phyloP scores from a whole-genome alignment of 2,329 filamentous ascomycete species.

The Curvularia eragrostidis region DNA sequence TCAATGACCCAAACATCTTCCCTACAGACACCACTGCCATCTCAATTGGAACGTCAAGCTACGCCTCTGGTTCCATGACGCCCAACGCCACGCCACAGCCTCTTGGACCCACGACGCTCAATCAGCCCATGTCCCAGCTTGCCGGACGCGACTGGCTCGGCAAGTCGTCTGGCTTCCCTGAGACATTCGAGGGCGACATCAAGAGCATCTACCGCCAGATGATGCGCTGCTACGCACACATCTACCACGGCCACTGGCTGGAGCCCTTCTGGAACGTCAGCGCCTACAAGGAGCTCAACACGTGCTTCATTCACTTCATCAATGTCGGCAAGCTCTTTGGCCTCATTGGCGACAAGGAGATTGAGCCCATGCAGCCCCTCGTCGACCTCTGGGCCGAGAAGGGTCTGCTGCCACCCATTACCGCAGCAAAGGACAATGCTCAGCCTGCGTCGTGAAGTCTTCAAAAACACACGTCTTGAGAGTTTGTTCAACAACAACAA shows the following conservation, averaged over 20 bases:
- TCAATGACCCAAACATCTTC: constrained; percentile 88
- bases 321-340: constrained; percentile 76
- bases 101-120: constrained; percentile 55
- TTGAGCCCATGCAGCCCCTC: constrained; percentile 94
- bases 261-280: constrained; percentile 58
- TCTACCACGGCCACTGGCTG: constrained; percentile 61
- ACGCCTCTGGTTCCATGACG: constrained; percentile 61
- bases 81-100: constrained; percentile 54
- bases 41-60: constrained; percentile 68
- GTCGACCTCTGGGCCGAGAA: constrained; percentile 92
- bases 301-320: constrained; percentile 61
- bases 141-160: constrained; percentile 81
- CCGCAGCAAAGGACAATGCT: constrained; percentile 30
- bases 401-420: constrained; percentile 73
- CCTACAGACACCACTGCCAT: constrained; percentile 80
- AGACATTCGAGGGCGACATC: constrained; percentile 71
- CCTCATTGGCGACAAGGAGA: constrained; percentile 83
- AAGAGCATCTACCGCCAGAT: constrained; percentile 68
- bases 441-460: constrained; percentile 20
- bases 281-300: constrained; percentile 60
- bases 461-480: not conserved
- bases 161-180: constrained; percentile 76
- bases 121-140: constrained; percentile 66
- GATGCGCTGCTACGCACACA: constrained; percentile 62
- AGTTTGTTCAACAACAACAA: not conserved